Conservation (phyloP, 2,329 filamentous ascomycete genomes). For the Fusarium bulbicola region DNA sequence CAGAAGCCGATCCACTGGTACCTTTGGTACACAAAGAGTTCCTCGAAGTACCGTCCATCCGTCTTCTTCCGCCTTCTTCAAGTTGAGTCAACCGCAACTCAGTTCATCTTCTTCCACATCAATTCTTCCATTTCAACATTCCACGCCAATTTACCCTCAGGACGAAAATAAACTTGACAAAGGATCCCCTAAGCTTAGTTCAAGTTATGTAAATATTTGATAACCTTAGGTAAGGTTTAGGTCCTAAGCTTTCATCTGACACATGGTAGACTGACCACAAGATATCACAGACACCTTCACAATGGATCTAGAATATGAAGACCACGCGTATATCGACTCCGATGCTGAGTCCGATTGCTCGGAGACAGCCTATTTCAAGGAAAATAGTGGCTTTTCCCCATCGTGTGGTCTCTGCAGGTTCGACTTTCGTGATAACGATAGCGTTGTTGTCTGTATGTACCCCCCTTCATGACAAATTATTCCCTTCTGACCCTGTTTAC, state of each 20-base stretch:
- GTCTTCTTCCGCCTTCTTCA: not conserved
- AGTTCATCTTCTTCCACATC: not conserved
- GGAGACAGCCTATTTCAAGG: too few species aligned
- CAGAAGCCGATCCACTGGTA: not conserved
- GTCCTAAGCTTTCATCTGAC: not conserved
- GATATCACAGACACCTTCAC: not conserved
- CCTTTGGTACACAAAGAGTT: not conserved
- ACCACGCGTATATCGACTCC: not conserved
- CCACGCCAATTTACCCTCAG: too few species aligned
- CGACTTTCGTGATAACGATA: accelerated
- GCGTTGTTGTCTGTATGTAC: not conserved
- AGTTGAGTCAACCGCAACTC: not conserved
- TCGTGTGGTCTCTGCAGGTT: not conserved
- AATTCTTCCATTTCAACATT: not conserved
- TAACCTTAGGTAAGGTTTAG: not conserved
- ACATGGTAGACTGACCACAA: too few species aligned
- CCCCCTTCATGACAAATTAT: not conserved
- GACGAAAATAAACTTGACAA: not conserved
- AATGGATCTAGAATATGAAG: not conserved
- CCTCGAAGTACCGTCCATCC: not conserved
- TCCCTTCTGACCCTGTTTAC: not conserved
- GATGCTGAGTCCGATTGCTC: not conserved
- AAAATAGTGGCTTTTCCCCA: not conserved
- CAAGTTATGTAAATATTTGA: accelerated
- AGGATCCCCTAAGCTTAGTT: not conserved